Evolutionary conservation across 2,329 filamentous ascomycete genomes (phyloP).

Genomic region (Paraphoma chrysanthemicola): DNA sequence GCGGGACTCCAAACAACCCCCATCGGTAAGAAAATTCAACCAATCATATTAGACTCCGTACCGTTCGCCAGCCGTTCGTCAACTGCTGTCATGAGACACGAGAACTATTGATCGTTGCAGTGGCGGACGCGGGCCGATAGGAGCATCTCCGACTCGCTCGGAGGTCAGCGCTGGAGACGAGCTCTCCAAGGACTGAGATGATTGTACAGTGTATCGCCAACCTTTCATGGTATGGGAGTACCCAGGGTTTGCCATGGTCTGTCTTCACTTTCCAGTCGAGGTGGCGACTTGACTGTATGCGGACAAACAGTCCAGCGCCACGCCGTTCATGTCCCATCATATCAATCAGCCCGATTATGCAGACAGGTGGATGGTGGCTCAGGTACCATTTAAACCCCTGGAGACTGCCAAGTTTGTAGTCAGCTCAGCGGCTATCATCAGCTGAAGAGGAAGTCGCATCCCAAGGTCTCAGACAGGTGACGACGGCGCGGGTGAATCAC

Average conservation of each 20-base stretch:
- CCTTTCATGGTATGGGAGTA: neutral
- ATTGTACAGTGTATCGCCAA: too few species aligned
- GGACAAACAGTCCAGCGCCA: conserved; percentile 2
- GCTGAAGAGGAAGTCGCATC: conserved; percentile 10
- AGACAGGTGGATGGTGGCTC: neutral
- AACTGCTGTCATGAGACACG: conserved; percentile 4
- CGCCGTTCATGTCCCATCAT: neutral
- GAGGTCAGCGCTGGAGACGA: neutral
- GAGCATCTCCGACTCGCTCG: neutral
- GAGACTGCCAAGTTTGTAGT: conserved; percentile 7
- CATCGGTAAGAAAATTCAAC: too few species aligned
- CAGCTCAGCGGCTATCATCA: conserved; percentile 9
- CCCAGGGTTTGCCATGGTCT: neutral
- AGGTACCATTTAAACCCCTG: conserved; percentile 1
- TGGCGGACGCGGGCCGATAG: neutral
- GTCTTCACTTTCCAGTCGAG: neutral
- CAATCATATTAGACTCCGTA: neutral
- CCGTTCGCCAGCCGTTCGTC: neutral
- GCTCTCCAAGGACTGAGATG: too few species aligned
- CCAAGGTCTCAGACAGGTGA: conserved; percentile 8
- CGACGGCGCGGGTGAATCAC: neutral
- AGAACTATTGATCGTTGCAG: neutral
- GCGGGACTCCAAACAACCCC: too few species aligned
- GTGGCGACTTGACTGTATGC: neutral
- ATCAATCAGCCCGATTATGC: neutral